Evolutionary conservation across 2,329 filamentous ascomycete genomes (phyloP), one percentile per base, ranked within the genome.

Genomic region (Aaosphaeria arxii): DNA sequence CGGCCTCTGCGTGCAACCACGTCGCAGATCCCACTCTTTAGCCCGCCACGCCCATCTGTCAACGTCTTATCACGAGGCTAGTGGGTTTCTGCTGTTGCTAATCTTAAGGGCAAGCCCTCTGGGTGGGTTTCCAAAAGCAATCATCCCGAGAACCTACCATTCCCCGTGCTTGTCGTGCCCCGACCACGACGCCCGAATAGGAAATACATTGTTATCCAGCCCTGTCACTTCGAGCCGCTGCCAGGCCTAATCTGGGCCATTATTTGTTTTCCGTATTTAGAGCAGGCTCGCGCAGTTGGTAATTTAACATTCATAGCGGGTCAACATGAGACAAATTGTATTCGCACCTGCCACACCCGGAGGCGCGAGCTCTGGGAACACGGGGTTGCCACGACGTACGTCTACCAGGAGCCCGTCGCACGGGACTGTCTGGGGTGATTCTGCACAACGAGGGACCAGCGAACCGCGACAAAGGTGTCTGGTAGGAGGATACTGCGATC

Each of bases 31-130:
- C 40, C 56, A 58, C 51, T 53, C 58, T 38, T n/a, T 54, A 56
- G 47, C 56, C 55, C 49, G 57, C 57, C 55, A 57, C 62, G 61
- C 54, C 54, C 50, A 61, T 48, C 59, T 66, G 58, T 60, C 63
- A 62, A 57, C 49, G 57, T 62, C 58, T 56, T 63, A 56, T 61
- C 46, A 58, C n/a, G 17, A 24, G 33, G 45, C 47, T 49, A 46
- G 48, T 56, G 51, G 51, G 55, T 54, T 48, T 49, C 45, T 43
- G 44, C 44, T 29, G 49, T 51, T 54, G 57, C 61, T 51, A 58
- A 36, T 36, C 17, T 24, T 24, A 24, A 24, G 17, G 17, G 17
- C 17, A 24, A 24, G 17, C 17, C 17, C 17, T 24, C 17, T 24
- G 17, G 17, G 17, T 24, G 17, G 17, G 17, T 24, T 24, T 24